Conservation (phyloP, 1,284 basidiomycete species). For the Irpex rosettiformis region DNA sequence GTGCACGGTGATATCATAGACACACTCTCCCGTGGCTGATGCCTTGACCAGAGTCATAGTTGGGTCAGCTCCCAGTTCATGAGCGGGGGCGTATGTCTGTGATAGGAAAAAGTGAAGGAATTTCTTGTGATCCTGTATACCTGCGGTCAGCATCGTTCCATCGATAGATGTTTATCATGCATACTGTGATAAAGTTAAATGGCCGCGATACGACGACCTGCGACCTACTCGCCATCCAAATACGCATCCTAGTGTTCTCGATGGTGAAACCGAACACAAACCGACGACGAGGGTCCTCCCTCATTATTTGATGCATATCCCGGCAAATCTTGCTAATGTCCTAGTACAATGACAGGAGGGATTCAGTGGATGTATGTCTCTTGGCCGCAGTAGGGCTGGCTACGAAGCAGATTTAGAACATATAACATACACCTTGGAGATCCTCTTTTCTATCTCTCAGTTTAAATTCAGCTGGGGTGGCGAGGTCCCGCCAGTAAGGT, state of each 20-base stretch:
- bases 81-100: background rate
- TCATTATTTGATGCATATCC: slow-evolving; percentile 1
- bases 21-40: too few species aligned
- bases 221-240: slow-evolving; percentile 1
- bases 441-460: background rate
- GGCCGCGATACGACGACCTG: background rate
- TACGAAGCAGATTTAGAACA: background rate
- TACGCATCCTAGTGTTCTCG: slow-evolving; percentile 1
- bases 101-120: slow-evolving; percentile 5
- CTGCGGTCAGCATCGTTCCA: background rate
- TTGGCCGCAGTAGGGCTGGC: background rate
- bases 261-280: slow-evolving; percentile 1
- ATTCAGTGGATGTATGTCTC: too few species aligned
- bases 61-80: slow-evolving; percentile 7
- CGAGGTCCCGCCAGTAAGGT: background rate
- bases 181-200: slow-evolving; percentile 4
- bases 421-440: background rate
- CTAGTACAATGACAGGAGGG: background rate
- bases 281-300: background rate
- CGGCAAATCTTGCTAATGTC: background rate
- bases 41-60: slow-evolving; percentile 2
- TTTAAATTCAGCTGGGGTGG: background rate
- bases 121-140: background rate
- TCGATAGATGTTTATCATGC: background rate
- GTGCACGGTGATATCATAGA: slow-evolving; percentile 2